Evolutionary conservation across 176 grass and related monocot species (phyloP).

Genomic region (Musa troglodytarum): DNA sequence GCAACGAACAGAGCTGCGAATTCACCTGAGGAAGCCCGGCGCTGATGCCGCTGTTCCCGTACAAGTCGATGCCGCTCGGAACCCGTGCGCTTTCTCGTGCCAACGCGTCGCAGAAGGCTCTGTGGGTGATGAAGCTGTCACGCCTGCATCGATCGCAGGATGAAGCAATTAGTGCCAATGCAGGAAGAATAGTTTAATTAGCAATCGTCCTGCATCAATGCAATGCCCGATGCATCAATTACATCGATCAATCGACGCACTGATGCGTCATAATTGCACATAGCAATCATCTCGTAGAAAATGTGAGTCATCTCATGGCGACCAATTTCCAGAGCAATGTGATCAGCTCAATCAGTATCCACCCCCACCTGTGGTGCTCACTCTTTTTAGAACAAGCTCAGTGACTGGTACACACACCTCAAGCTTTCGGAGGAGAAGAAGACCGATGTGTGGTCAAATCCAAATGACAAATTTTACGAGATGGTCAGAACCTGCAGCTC

Average conservation of each 20-base stretch:
- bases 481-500: neutral
- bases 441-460: neutral
- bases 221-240: too few relatives aligned
- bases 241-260: too few relatives aligned
- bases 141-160: neutral
- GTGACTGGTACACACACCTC: too few relatives aligned
- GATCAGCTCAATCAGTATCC: too few relatives aligned
- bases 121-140: conserved; percentile 18
- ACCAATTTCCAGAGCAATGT: too few relatives aligned
- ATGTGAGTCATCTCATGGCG: too few relatives aligned
- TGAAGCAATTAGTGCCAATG: neutral
- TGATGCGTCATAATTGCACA: too few relatives aligned
- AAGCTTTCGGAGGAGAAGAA: neutral
- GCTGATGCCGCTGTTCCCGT: neutral
- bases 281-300: too few relatives aligned
- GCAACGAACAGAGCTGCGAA: neutral
- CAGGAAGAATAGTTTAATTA: neutral
- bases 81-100: conserved; percentile 5
- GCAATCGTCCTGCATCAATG: too few relatives aligned
- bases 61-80: neutral
- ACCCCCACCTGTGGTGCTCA: too few relatives aligned
- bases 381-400: too few relatives aligned
- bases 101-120: conserved; percentile 10
- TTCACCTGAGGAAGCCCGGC: neutral
- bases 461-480: neutral